Evolutionary conservation across 164 flowering plant genomes (phyloP).

Genomic region (Houttuynia cordata): DNA sequence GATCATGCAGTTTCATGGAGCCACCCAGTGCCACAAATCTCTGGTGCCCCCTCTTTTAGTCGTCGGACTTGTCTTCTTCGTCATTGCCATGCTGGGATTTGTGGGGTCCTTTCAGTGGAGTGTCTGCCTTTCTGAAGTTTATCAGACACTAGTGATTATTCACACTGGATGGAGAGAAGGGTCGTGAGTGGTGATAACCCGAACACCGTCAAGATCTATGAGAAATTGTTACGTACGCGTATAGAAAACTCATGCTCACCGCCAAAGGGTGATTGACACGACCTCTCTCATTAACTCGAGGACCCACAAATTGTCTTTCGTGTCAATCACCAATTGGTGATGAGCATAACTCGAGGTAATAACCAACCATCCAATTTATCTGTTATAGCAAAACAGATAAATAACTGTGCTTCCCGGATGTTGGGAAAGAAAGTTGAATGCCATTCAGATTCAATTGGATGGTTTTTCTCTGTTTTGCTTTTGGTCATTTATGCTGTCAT

Average conservation of each 20-base stretch:
- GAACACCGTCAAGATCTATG: conserved; percentile 35
- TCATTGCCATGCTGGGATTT: conserved; percentile 25
- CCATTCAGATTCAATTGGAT: conserved; percentile 27
- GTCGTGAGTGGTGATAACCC: conserved; percentile 32
- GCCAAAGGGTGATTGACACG: too few species aligned
- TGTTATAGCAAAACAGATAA: too few species aligned
- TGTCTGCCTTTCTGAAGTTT: conserved; percentile 23
- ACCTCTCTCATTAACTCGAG: too few species aligned
- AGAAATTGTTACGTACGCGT: too few species aligned
- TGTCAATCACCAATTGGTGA: too few species aligned
- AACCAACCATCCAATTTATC: too few species aligned
- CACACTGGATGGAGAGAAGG: conserved; percentile 44
- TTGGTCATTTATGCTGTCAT: too few species aligned
- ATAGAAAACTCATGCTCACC: too few species aligned
- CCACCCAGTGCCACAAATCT: conserved; percentile 23
- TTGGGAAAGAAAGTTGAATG: conserved; percentile 15
- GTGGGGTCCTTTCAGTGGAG: conserved; percentile 29
- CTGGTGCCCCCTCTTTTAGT: conserved; percentile 26
- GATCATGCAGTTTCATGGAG: conserved; percentile 5
- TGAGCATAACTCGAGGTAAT: too few species aligned
- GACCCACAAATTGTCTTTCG: too few species aligned
- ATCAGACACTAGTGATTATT: conserved; percentile 27
- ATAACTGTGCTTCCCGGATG: too few species aligned
- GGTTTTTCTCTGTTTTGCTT: too few species aligned
- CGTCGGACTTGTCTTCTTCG: conserved; percentile 19